Base-by-base conservation (phyloP, 371 early-diverging fungal genomes). In the Nematocida major region DNA sequence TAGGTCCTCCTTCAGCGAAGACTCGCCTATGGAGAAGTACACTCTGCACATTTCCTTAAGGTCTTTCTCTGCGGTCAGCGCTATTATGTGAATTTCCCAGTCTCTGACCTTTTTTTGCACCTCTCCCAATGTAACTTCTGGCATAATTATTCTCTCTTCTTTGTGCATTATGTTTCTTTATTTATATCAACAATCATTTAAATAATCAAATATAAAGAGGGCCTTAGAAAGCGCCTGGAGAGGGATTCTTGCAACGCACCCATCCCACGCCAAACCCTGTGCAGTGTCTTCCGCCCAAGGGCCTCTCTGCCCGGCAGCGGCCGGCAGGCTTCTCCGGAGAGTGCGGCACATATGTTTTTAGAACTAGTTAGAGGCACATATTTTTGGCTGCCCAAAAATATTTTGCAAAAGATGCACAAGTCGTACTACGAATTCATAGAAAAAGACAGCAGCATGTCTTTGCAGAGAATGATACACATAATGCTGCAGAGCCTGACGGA, bases 391-490 rank as follows among this genome's bases (percentile, higher is more conserved):
- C n/a, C n/a, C n/a, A n/a, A n/a, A n/a, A n/a, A n/a, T n/a, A 59
- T 50, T 42, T 70, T 63, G 28, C 54, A 18, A n/a, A 66, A 54
- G 63, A 69, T 47, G 53, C 65, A 66, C 38, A 40, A 68, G 38
- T 54, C 53, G 20, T 78, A 69, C 49, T 26, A 42, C 30, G 78
- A 79, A 26, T 81, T 79, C 36, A 81, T 81, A 43, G 48, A 26
- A 20, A 48, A 24, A 28, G 81, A 81, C 57, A 45, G 39, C 54
- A 48, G 59, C 22, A 63, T 63, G 59, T 59, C 30, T 30, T n/a
- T 57, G 7, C 81, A 81, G 54, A 73, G 78, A 66, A 57, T 40
- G 28, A 28, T 47, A 1, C 51, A 79, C 2, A 48, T 81, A 15
- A 66, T 45, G 1, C 59, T 81, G 11, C 43, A 53, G 34, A 34